phyloP scores from a whole-genome alignment of 495 filamentous ascomycete species.

The Neurospora pannonica region DNA sequence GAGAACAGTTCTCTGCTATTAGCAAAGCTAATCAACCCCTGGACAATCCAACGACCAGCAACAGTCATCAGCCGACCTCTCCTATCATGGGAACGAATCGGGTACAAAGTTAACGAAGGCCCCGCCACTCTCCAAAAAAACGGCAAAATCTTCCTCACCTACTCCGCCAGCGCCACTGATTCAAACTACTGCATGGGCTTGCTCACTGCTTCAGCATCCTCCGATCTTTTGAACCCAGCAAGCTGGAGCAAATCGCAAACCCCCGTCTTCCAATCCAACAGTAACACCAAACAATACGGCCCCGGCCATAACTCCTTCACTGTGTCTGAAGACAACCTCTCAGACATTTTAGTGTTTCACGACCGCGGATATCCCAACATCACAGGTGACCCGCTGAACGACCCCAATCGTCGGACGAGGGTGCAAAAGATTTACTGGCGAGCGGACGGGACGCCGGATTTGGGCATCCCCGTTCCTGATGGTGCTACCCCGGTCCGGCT shows the following conservation, averaged over 20 bases:
- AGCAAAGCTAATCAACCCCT: slow-evolving; percentile 16
- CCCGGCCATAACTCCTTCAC: slow-evolving; percentile 47
- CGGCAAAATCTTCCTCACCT: slow-evolving; percentile 39
- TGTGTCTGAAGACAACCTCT: slow-evolving; percentile 35
- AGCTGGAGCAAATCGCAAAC: slow-evolving; percentile 35
- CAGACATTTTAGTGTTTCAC: slow-evolving; percentile 44
- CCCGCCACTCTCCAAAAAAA: slow-evolving; percentile 30
- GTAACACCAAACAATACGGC: slow-evolving; percentile 35
- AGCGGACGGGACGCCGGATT: slow-evolving; percentile 36
- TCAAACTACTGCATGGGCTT: slow-evolving; percentile 43
- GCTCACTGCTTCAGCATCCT: slow-evolving; percentile 32
- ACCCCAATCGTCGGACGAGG: slow-evolving; percentile 41
- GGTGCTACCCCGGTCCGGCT: slow-evolving; percentile 13
- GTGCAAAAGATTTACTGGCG: slow-evolving; percentile 37
- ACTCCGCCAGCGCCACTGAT: slow-evolving; percentile 35
- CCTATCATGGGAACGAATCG: slow-evolving; percentile 38
- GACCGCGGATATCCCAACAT: slow-evolving; percentile 31
- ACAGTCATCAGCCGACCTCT: slow-evolving; percentile 35
- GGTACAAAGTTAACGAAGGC: slow-evolving; percentile 47
- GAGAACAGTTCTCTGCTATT: slow-evolving; percentile 16
- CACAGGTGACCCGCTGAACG: slow-evolving; percentile 23
- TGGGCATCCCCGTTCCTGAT: slow-evolving; percentile 28
- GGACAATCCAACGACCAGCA: slow-evolving; percentile 17
- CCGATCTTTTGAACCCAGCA: slow-evolving; percentile 25
- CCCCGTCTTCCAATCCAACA: slow-evolving; percentile 21